Evolutionary conservation across 768 basidiomycete species (phyloP).

Genomic region (Exsudoporus frostii): DNA sequence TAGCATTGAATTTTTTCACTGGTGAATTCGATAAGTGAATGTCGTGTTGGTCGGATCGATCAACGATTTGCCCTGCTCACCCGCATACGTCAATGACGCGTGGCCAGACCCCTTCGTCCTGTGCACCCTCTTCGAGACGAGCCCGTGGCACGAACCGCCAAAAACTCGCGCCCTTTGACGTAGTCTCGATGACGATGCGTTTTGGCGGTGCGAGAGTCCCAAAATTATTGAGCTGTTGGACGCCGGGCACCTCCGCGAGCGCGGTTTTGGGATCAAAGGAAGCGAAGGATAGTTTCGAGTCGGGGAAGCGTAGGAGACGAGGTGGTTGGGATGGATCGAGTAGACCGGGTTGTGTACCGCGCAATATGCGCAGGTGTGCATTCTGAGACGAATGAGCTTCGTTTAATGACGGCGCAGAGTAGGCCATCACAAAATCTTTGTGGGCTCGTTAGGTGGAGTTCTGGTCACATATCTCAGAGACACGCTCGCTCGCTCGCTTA

Average conservation of each 20-base stretch:
- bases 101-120: conserved; percentile 72
- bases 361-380: conserved; percentile 15
- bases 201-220: conserved; percentile 55
- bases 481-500: too few species aligned
- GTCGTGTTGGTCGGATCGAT: not conserved
- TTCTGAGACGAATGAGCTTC: conserved; percentile 8
- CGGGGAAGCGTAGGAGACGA: conserved; percentile 58
- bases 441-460: not conserved
- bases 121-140: conserved; percentile 49
- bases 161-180: conserved; percentile 48
- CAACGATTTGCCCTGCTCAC: conserved; percentile 39
- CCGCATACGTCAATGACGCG: conserved; percentile 64
- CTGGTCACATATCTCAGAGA: not conserved
- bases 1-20: conserved; percentile 51
- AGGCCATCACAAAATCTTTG: conserved; percentile 8
- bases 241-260: conserved; percentile 37
- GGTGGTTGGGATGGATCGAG: conserved; percentile 60
- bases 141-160: conserved; percentile 83
- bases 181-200: conserved; percentile 71
- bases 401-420: conserved; percentile 2
- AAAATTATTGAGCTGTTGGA: conserved; percentile 41
- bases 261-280: conserved; percentile 72
- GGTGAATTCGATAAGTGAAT: conserved; percentile 13
- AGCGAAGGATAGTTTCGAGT: conserved; percentile 67
- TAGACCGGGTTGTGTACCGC: conserved; percentile 56